These are phyloP conservation scores for Lizonia empirigonia DNA, from an alignment of 2,329 filamentous ascomycete species.

Conservation along the genomic window DNA sequence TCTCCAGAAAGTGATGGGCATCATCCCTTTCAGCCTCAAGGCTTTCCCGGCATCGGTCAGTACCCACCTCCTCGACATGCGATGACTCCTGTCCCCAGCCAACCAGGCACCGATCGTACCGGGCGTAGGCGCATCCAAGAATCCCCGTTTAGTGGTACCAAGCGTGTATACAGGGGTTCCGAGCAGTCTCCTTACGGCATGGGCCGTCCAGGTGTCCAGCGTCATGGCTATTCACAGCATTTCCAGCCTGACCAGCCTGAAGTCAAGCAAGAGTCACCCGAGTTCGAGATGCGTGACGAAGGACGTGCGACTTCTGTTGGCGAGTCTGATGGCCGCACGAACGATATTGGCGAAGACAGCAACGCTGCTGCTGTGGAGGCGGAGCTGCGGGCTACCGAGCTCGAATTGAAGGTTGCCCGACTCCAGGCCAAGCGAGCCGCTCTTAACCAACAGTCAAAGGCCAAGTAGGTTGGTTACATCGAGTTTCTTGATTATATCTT, in stretches of 20 bases:
- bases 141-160: not conserved
- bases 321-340: not conserved
- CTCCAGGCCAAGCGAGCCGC: constrained; percentile 15
- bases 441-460: constrained; percentile 2
- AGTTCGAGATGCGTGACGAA: constrained; percentile 7
- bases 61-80: constrained; percentile 3
- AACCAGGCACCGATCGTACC: not conserved
- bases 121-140: not conserved
- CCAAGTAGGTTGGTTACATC: not conserved
- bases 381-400: constrained; percentile 18
- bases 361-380: constrained; percentile 17
- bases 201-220: not conserved
- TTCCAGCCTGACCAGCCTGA: not conserved
- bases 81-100: constrained; percentile 3
- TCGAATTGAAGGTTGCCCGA: constrained; percentile 23
- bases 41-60: not conserved
- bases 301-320: constrained; percentile 11
- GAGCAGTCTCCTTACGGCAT: not conserved
- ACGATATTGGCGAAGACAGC: not conserved
- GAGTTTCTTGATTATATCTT: not conserved
- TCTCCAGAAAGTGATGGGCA: not conserved
- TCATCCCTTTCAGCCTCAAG: constrained; percentile 4
- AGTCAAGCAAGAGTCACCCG: constrained; percentile 29
- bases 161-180: not conserved
- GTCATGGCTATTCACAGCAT: not conserved